These are phyloP conservation scores for Alternaria alternata DNA, from an alignment of 2,329 filamentous ascomycete genomes.

Conservation along the genomic window DNA sequence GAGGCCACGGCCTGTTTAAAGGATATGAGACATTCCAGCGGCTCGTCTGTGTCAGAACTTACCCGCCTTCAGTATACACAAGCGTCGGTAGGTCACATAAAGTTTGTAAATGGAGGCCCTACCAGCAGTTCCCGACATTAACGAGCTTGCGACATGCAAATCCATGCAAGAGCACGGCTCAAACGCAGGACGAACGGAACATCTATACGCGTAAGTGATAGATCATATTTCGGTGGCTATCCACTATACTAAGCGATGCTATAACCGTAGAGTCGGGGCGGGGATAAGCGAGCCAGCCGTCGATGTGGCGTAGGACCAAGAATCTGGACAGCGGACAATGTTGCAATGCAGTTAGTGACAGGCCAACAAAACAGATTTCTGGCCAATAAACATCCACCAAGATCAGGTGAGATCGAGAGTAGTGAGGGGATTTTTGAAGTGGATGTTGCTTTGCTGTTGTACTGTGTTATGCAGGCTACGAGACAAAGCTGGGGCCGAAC, in stretches of 20 bases:
- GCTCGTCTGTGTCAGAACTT: not conserved
- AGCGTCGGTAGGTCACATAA: not conserved
- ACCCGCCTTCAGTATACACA: not conserved
- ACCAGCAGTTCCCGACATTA: not conserved
- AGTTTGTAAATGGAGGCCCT: conserved; percentile 6
- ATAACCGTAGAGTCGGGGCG: not conserved
- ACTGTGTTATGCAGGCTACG: not conserved
- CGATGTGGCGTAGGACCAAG: not conserved
- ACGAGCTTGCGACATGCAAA: conserved; percentile 7
- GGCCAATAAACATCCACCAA: not conserved
- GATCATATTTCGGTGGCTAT: conserved; percentile 2
- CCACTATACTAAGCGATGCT: conserved; percentile 7
- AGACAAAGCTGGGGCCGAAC: not conserved
- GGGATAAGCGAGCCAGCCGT: not conserved
- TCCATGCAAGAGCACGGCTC: conserved; percentile 9
- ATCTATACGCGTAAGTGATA: not conserved
- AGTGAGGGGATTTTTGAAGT: not conserved
- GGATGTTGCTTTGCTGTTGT: not conserved
- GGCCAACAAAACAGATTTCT: not conserved
- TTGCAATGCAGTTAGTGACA: not conserved
- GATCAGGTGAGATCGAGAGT: not conserved
- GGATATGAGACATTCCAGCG: conserved; percentile 1
- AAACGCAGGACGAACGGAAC: conserved; percentile 1
- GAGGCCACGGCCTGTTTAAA: not conserved
- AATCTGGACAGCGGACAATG: not conserved